Evolutionary conservation across 108 stramenopile genomes (phyloP), one percentile per base, ranked within the genome.

Genomic region (Fragilaria radians): DNA sequence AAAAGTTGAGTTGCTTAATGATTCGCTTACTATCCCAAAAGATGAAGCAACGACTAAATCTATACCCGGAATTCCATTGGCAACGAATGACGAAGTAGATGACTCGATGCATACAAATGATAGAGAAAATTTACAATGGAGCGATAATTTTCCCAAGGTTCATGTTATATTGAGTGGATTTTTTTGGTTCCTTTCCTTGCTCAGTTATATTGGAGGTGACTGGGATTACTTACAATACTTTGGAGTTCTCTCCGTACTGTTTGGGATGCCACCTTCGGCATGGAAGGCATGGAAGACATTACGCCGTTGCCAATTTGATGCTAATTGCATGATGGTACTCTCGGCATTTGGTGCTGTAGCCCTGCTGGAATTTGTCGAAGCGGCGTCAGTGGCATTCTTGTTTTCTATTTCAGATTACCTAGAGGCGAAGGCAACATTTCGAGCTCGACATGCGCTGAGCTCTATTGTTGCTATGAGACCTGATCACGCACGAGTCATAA

Each of bases 311-410:
- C 79, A 80, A 47, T 77, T 86, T 68, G 89, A 96, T 78, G 86
- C 92, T 25, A 93, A 96, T 68, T 84, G 87, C 56, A 87, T 96
- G 80, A 96, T 96, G 95, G 77, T 86, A 19, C 66, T 77, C 46
- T 91, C 95, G 3, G 88, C 90, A 0, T 46, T 90, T 31, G 95
- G 95, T 21, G 88, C 95, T 4, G 54, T 93, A 21, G 67, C 65
- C 4, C 59, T 94, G 32, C 72, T 70, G 29, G 86, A 96, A 54
- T 89, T 68, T 56, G 80, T 82, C 32, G 91, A 96, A 67, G 91
- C 90, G 4, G 95, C 90, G 24, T 80, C 85, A 17, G 88, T 96
- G 1, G 74, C 87, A 5, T 91, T 91, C 53, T 66, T 96, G 31
- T 93, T 93, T 67, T 57, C 87, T 11, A 65, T 93, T 22, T 86